Conservation (phyloP, 2,329 filamentous ascomycete species). For the Stachybotrys chartarum region DNA sequence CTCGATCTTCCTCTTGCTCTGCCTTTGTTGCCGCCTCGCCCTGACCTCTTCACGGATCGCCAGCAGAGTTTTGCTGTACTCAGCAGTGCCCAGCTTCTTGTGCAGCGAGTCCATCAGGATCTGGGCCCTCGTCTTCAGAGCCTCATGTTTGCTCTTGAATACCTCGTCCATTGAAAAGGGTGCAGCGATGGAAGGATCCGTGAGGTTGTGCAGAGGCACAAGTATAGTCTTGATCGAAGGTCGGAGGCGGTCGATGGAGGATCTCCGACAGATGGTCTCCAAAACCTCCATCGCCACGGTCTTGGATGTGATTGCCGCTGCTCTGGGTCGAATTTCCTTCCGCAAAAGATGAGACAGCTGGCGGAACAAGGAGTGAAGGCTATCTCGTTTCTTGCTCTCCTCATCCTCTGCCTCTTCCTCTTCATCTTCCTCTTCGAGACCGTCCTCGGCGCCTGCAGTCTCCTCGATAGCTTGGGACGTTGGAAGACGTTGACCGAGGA, state of each 20-base stretch:
- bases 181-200: conserved; percentile 66
- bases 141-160: conserved; percentile 64
- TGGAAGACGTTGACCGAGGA: conserved; percentile 58
- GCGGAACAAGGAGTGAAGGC: conserved; percentile 68
- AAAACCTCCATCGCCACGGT: conserved; percentile 69
- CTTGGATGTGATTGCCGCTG: conserved; percentile 63
- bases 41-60: conserved; percentile 68
- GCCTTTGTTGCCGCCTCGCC: conserved; percentile 63
- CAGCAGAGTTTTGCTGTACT: conserved; percentile 68
- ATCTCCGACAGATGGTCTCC: conserved; percentile 57
- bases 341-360: conserved; percentile 74
- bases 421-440: conserved; percentile 15
- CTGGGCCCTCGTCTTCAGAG: conserved; percentile 62
- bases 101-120: conserved; percentile 79
- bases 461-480: conserved; percentile 28
- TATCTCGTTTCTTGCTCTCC: conserved; percentile 34
- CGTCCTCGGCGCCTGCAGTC: conserved; percentile 26
- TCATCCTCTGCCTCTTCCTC: conserved; percentile 34
- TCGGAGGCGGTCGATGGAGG: conserved; percentile 48
- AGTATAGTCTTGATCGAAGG: conserved; percentile 56
- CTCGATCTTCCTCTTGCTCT: conserved; percentile 83
- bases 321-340: conserved; percentile 60
- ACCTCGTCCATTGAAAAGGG: conserved; percentile 64
- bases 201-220: conserved; percentile 68
- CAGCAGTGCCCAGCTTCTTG: conserved; percentile 72